Evolutionary conservation across 352 stramenopile species (phyloP), one percentile per base, ranked within the genome.

Genomic region (Aphanomyces euteiches): DNA sequence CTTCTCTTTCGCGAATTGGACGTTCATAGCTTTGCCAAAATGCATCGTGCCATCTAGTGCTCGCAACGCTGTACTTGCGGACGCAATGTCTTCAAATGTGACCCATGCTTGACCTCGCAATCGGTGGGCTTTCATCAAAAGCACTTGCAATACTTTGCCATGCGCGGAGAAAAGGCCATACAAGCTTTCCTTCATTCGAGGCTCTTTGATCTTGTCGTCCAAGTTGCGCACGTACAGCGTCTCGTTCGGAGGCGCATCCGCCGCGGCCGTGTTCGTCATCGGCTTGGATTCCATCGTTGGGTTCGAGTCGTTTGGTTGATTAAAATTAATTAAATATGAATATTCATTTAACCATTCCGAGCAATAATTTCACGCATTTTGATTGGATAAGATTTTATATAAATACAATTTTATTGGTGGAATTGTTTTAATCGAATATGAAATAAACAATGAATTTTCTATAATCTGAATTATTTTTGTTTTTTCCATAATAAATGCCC

Each of bases 181-280:
- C 7, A 98, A 79, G 34, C 84, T 78, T 50, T 89, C 90, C 78
- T 97, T 98, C 74, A 97, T 86, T 64, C 84, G 84, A 28, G 95
- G 82, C 65, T 85, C 77, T 78, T 98, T 98, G 80, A 97, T 96
- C 79, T 98, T 97, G 75, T 98, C 92, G 60, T 97, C 96, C 50
- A 97, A 80, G 78, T 98, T 98, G 76, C 96, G 94, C 53, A 97
- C 69, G 77, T 98, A 98, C n/a, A 98, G 78, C 64, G 90, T 97
- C 73, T 97, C 81, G 77, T 94, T 96, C 8, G 90, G 89, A 74
- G 81, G 84, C 69, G 80, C 77, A 68, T 92, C 87, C 72, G 79
- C 86, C 28, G 54, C 54, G 5, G 13, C 21, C 7, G 8, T 6
- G 15, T 28, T 6, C 28, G 15, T n/a, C 36, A 3, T 19, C 21